Evolutionary conservation across 371 early-diverging fungal species (phyloP), one percentile per base, ranked within the genome.

Genomic region (Actinomucor elegans): DNA sequence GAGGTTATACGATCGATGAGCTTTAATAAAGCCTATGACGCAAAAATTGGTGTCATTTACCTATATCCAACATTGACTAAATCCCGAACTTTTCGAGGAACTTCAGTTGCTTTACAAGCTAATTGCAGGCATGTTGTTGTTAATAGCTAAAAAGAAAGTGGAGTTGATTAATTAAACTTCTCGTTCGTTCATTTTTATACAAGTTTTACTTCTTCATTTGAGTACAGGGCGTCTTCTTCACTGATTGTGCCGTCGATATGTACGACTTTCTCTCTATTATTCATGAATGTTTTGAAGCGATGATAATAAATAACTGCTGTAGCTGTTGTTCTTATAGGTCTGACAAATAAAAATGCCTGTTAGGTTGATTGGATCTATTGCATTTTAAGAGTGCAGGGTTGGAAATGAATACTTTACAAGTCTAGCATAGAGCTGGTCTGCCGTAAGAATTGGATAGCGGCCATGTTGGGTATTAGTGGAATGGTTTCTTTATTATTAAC

Each of bases 21-120:
- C n/a, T n/a, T n/a, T n/a, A n/a, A n/a, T n/a, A n/a, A n/a, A n/a
- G n/a, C n/a, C n/a, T n/a, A n/a, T n/a, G n/a, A n/a, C n/a, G n/a
- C n/a, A n/a, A n/a, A n/a, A n/a, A n/a, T n/a, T n/a, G 14, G 14
- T 27, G 21, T 3, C 11, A 23, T 53, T 31, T 59, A 67, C 77
- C 77, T 54, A 47, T 78, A 78, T 2, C 79, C 70, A 17, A 79
- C 81, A 57, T 83, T 83, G 42, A 83, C 74, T 8, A 83, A 32
- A 63, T 83, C 84, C 28, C 84, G 68, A 31, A 83, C 69, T 63
- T 83, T 83, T 29, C 81, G 64, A 15, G 75, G 73, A 4, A 70
- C 69, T 46, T 83, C 84, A 7, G 76, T 80, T 26, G 71, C 63
- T 66, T 83, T 83, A 34, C 79, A 76, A 7, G 84, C 81, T 21